Conservation (phyloP, 2,329 filamentous ascomycete species). For the Cercospora brassicicola region DNA sequence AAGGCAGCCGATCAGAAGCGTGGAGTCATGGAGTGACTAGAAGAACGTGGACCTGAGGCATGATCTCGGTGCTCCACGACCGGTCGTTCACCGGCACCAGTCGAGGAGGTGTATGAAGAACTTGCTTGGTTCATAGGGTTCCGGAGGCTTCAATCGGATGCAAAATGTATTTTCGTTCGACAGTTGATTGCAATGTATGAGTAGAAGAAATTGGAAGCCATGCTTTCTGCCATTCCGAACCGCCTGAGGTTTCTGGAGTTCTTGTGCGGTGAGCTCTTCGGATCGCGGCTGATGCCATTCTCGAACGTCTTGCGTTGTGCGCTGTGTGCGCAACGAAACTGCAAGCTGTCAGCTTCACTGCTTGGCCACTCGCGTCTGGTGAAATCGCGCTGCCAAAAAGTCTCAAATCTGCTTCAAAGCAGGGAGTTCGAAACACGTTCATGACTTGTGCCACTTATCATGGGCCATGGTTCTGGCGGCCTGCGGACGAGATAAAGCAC, state of each 20-base stretch:
- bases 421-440: neutral
- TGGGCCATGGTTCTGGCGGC: neutral
- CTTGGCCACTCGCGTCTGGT: neutral
- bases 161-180: neutral
- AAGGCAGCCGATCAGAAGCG: slow-evolving; percentile 17
- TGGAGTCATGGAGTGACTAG: slow-evolving; percentile 32
- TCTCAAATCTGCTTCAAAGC: neutral
- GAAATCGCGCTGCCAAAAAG: neutral
- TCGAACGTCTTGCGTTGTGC: neutral
- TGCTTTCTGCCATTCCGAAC: neutral
- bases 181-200: neutral
- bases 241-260: too few relatives aligned
- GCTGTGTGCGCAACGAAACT: neutral
- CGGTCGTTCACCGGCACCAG: neutral
- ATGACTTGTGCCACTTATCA: neutral
- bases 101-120: neutral
- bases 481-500: neutral
- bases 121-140: neutral
- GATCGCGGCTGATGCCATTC: neutral
- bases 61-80: neutral
- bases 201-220: neutral
- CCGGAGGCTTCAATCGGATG: neutral
- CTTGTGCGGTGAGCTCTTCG: neutral
- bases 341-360: neutral
- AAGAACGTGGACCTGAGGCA: slow-evolving; percentile 11